Base-by-base conservation (phyloP, 2,329 filamentous ascomycete genomes). In the Teratosphaeria epicoccoides region DNA sequence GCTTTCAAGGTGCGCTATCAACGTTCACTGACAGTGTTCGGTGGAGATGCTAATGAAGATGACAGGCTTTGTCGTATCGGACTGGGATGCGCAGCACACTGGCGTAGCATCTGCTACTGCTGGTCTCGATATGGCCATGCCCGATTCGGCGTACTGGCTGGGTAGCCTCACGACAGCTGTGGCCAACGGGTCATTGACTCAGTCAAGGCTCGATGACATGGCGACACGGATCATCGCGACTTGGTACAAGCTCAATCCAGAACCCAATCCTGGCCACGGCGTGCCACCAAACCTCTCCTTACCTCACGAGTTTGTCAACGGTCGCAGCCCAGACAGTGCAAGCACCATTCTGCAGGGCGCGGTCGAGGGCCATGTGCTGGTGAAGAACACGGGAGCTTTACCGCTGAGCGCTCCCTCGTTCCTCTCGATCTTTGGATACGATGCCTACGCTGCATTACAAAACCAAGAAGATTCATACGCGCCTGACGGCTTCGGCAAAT, bases 171-270 rank as follows among this genome's bases (percentile, higher is more conserved):
- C 91, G 1, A 73, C 94, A 46, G 87, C 87, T 1, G 83, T 96
- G 5, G 70, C 95, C 60, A 96, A 97, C 64, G 90, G 90, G 29
- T 95, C 89, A 0, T 73, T 97, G 25, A 88, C 91, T 14, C 49
- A 50, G 59, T 95, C 86, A 78, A 59, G 91, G 48, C 67, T 97
- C 7, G 90, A 96, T 60, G 91, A 97, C 64, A 95, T 95, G 84
- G 88, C 82, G 4, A 85, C 88, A 69, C 83, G 93, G 60, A 95
- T 87, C 57, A 76, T 87, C 71, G 75, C 81, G 47, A 79, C 79
- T 2, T 84, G 78, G 66, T 84, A 81, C 68, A 79, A 77, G 59
- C 79, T 84, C 47, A 70, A 74, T 24, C 76, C 76, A 1, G 82
- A 87, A 68, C 6, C 25, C 17, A 28, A 46, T 24, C 63, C 81